These are phyloP conservation scores for Mycena haematopus DNA, from an alignment of 768 basidiomycete genomes.

Conservation along the genomic window DNA sequence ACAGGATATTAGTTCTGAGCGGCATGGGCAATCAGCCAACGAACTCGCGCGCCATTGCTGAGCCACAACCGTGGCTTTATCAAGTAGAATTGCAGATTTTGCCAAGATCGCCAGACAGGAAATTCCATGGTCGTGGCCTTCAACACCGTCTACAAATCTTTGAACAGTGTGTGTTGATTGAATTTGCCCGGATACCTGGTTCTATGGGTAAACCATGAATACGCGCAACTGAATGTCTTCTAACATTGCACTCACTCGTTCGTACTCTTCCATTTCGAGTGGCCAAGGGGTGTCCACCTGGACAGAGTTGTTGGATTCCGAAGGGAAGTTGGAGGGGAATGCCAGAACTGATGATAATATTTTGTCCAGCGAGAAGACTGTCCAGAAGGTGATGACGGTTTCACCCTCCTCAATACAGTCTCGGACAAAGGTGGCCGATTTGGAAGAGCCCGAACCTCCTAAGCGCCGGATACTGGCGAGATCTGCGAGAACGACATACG, in stretches of 20 bases:
- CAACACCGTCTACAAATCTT: constrained; percentile 4
- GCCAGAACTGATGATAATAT: constrained; percentile 38
- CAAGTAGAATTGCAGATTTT: constrained; percentile 31
- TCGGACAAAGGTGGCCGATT: constrained; percentile 26
- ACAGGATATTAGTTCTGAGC: background rate
- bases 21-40: background rate
- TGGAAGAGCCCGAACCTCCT: constrained; percentile 17
- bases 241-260: constrained; percentile 23
- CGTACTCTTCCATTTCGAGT: constrained; percentile 26
- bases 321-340: constrained; percentile 37
- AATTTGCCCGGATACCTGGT: background rate
- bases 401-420: constrained; percentile 44
- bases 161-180: constrained; percentile 12
- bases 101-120: constrained; percentile 11
- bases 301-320: constrained; percentile 17
- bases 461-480: constrained; percentile 13
- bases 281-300: constrained; percentile 51
- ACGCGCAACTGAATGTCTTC: background rate
- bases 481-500: constrained; percentile 30
- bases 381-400: constrained; percentile 46
- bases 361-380: constrained; percentile 41
- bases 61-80: constrained; percentile 31
- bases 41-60: constrained; percentile 32
- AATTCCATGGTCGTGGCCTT: background rate
- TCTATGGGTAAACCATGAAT: constrained; percentile 13